Evolutionary conservation across 805 yeast genomes (phyloP).

Genomic region (Monosporozyma yasuniensis): DNA sequence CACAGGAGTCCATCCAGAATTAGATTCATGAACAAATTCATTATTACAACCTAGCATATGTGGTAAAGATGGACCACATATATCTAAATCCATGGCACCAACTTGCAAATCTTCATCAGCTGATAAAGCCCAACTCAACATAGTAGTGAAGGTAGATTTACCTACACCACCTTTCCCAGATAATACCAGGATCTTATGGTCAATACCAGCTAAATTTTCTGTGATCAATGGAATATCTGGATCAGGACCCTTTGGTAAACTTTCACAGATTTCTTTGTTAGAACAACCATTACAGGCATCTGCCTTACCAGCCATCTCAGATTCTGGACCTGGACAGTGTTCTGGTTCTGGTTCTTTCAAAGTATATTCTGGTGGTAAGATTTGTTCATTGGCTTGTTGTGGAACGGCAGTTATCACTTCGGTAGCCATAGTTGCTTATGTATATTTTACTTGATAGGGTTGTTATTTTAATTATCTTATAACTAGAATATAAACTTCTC

Average conservation of each 20-base stretch:
- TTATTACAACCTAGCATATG: slow-evolving; percentile 87
- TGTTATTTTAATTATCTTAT: not conserved
- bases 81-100: slow-evolving; percentile 95
- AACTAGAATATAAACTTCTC: not conserved
- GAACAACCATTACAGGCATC: slow-evolving; percentile 96
- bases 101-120: slow-evolving; percentile 73
- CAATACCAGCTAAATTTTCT: slow-evolving; percentile 49
- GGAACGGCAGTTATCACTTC: slow-evolving; percentile 6
- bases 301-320: slow-evolving; percentile 85
- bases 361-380: slow-evolving; percentile 22
- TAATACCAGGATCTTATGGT: slow-evolving; percentile 76
- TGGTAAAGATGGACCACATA: slow-evolving; percentile 96
- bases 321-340: slow-evolving; percentile 98
- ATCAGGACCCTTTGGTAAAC: slow-evolving; percentile 89
- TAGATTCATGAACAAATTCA: slow-evolving; percentile 80
- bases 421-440: slow-evolving; percentile 4
- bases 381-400: slow-evolving; percentile 7
- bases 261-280: slow-evolving; percentile 80
- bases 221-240: slow-evolving; percentile 79
- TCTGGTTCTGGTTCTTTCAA: slow-evolving; percentile 77
- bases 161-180: slow-evolving; percentile 96
- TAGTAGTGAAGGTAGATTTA: slow-evolving; percentile 88
- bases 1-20: slow-evolving; percentile 93
- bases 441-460: not conserved
- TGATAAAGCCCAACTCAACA: slow-evolving; percentile 95